Evolutionary conservation across 2,329 filamentous ascomycete genomes (phyloP).

Genomic region (Claviceps sp.): DNA sequence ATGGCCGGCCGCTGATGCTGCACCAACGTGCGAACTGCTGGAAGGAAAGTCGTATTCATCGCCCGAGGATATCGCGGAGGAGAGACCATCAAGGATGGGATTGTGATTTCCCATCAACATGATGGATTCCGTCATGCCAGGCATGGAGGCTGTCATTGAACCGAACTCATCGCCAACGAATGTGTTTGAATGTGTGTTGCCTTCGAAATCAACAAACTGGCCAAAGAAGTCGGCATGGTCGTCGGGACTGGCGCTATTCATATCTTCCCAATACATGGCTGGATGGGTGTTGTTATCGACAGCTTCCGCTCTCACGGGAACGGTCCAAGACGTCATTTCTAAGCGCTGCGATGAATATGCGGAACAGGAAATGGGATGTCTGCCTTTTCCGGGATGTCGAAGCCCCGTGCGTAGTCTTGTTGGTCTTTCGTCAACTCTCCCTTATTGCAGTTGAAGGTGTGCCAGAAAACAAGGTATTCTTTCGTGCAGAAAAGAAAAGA

Average conservation of each 20-base stretch:
- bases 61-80: conserved; percentile 21
- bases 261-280: conserved; percentile 22
- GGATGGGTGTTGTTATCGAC: conserved; percentile 21
- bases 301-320: conserved; percentile 21
- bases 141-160: conserved; percentile 11
- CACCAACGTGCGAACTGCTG: conserved; percentile 18
- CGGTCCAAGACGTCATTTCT: conserved; percentile 23
- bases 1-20: conserved; percentile 13
- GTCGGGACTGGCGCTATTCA: conserved; percentile 16
- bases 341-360: too few species aligned
- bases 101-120: conserved; percentile 12
- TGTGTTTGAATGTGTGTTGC: conserved; percentile 11
- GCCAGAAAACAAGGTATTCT: neutral
- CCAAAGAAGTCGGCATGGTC: conserved; percentile 22
- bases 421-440: neutral
- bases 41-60: conserved; percentile 25
- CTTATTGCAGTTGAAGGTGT: neutral
- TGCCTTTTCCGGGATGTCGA: neutral
- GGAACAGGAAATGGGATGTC: too few species aligned
- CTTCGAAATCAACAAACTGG: conserved; percentile 25
- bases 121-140: conserved; percentile 15
- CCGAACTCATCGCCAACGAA: conserved; percentile 11
- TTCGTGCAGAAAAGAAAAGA: neutral
- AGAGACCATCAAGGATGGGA: conserved; percentile 14
- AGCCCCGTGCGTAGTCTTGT: neutral